A percentile compares a stretch with the other conserved stretches of the same genome.
phyloP scores from a whole-genome alignment of 2,329 filamentous ascomycete species.

The Neurospora sp. region DNA sequence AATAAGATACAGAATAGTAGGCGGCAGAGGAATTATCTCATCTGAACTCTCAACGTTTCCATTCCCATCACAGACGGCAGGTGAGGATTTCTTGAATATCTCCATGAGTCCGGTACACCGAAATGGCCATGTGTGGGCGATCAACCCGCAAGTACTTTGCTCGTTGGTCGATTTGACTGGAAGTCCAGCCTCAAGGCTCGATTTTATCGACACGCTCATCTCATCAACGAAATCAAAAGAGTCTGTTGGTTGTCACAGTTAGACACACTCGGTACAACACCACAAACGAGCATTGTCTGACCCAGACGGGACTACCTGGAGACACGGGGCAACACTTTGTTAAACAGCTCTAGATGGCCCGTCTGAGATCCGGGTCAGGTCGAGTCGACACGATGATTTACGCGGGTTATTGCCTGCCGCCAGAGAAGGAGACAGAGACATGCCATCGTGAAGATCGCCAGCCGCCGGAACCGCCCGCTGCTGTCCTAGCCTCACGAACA shows the following conservation, averaged over 20 bases:
- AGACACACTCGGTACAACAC: background rate
- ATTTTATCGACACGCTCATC: background rate
- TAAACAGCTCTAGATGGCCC: background rate
- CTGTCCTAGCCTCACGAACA: background rate
- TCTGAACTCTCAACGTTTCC: background rate
- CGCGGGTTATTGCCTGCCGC: background rate
- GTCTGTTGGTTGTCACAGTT: background rate
- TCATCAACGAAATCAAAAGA: background rate
- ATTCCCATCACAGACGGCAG: background rate
- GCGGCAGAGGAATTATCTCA: background rate
- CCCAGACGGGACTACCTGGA: background rate
- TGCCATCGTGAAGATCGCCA: background rate
- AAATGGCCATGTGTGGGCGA: background rate
- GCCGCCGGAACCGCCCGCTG: background rate
- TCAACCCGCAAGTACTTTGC: background rate
- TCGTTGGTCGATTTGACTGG: background rate
- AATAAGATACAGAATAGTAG: background rate
- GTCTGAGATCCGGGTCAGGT: background rate
- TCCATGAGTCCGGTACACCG: background rate
- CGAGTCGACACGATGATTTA: background rate
- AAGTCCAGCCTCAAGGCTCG: background rate
- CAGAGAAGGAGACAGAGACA: background rate
- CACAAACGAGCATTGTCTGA: background rate
- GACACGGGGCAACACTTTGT: background rate
- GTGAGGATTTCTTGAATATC: background rate